Base-by-base conservation (phyloP, 805 yeast genomes). In the Naumovozyma dairenensis region DNA sequence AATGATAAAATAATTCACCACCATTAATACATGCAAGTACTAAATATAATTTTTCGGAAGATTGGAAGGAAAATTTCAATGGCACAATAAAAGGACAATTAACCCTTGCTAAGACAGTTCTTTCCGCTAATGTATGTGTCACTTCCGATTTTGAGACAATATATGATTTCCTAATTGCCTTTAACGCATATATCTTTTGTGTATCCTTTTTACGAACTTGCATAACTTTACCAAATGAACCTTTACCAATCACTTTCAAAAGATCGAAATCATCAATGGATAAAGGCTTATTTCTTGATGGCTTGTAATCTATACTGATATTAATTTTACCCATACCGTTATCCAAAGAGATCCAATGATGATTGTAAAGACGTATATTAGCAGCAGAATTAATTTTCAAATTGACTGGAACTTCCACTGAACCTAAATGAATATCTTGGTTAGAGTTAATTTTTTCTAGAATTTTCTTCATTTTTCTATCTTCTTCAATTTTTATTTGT, bases 191-290 rank as follows among this genome's bases (percentile, higher is more conserved):
- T 14, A 89, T 77, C 55, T 87, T 92, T 42, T 79, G 79, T 3
- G 97, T 89, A 59, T 89, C 97, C 48, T 82, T 83, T 61, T 89
- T 89, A 42, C 85, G 77, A 28, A 89, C 97, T 60, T 89, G 97
- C 96, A 89, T 89, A 34, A 89, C 97, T 60, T 89, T 89, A 33
- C 97, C 97, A 57, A 89, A 89, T 10, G 96, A 85, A 4, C 97
- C 97, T 57, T 89, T 89, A 25, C 97, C 97, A 35, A 89, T 84
- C 20, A 89, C 97, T 59, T 89, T 89, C 45, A 89, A 69, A 32
- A 89, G 63, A 49, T 85, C 94, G 60, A 89, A 87, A 51, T 87
- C 95, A 36, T 85, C 94, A 44, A 89, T 84, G 2, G 84, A 68
- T 29, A 89, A 65, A 31, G 80, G 79, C 42, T 77, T 72, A 53